Evolutionary conservation across 176 grass and related monocot genomes (phyloP), one percentile per base, ranked within the genome.

Genomic region (Raddia guianensis): DNA sequence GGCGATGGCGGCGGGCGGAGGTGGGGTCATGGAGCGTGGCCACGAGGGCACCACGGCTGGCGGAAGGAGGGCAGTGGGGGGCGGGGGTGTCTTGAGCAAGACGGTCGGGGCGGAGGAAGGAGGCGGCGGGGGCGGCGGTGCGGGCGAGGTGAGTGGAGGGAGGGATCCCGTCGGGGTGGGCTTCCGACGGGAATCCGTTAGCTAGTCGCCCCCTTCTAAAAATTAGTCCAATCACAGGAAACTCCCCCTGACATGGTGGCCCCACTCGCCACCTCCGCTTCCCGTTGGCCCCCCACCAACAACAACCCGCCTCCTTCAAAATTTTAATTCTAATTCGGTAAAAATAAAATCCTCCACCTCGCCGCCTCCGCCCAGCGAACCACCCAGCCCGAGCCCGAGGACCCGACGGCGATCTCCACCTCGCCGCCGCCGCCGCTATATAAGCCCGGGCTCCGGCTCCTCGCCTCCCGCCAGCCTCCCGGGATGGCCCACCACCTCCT

Each of bases 401-500:
- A 40, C 37, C 37, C 37, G 37, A 40, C 37, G 37, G 37, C 78
- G 72, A 40, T 18, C 59, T 61, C 66, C 15, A 6, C 77, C 76
- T 75, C 66, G 84, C 77, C 58, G 45, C 87, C 79, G 49, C 83
- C 49, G 68, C 80, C 51, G 62, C 63, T 54, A 56, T 43, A 67
- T 67, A 84, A 60, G 44, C 18, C 53, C 47, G 5, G 6, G 14
- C 82, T 8, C 52, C 44, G 12, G 45, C 43, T 65, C 20, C 60
- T 56, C 45, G 43, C 10, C 37, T 19, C 59, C 16, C n/a, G 11
- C 32, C 63, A 57, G 2, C 62, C 35, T 73, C 64, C 13, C 56
- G 72, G 8, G 4, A 87, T 83, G 84, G 85, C 78, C 45, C 77
- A 86, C 78, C 82, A 60, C 10, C 53, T 73, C 79, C 76, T 90